Percentiles rank a stretch among this genome's conserved stretches.
These are phyloP conservation scores for Aquanectria penicillioides DNA, from an alignment of 2,329 filamentous ascomycete genomes.

Conservation along the genomic window DNA sequence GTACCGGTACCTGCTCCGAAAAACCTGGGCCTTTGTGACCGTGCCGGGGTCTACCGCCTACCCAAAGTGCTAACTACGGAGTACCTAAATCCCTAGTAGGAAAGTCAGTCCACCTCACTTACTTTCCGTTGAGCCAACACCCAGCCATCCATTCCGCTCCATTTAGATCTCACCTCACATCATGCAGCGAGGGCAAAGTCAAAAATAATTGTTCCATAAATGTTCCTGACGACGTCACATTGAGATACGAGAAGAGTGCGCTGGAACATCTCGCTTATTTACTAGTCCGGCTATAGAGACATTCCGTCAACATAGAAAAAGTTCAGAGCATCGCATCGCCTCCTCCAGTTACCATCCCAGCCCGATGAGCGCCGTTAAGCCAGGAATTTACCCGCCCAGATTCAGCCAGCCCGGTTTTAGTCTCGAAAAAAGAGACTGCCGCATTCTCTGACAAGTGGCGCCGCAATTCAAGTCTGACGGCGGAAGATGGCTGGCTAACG, in stretches of 20 bases:
- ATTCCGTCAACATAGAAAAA: constrained; percentile 31
- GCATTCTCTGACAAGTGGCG: constrained; percentile 36
- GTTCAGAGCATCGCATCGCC: constrained; percentile 28
- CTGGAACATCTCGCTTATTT: constrained; percentile 35
- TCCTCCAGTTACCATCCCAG: constrained; percentile 17
- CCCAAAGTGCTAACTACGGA: too few species aligned
- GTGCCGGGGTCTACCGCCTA: too few species aligned
- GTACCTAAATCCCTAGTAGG: too few species aligned
- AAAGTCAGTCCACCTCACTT: too few species aligned
- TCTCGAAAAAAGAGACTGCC: constrained; percentile 26
- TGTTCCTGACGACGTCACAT: constrained; percentile 1
- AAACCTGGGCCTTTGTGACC: too few species aligned
- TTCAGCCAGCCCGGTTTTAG: constrained; percentile 27
- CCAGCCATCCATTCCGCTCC: background rate
- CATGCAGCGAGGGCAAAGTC: background rate
- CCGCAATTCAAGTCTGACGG: constrained; percentile 22
- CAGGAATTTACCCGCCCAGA: constrained; percentile 2
- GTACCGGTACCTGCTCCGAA: constrained; percentile 8
- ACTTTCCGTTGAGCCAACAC: background rate
- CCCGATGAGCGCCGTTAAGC: constrained; percentile 11
- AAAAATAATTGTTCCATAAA: background rate
- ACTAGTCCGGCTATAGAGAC: constrained; percentile 36
- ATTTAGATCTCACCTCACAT: background rate
- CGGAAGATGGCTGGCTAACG: constrained; percentile 27
- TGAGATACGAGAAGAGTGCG: too few species aligned